A percentile compares a stretch with the other conserved stretches of the same genome.
These are phyloP conservation scores for Chrysopogon serrulatus DNA, from an alignment of 176 grass and related monocot genomes.

Conservation along the genomic window DNA sequence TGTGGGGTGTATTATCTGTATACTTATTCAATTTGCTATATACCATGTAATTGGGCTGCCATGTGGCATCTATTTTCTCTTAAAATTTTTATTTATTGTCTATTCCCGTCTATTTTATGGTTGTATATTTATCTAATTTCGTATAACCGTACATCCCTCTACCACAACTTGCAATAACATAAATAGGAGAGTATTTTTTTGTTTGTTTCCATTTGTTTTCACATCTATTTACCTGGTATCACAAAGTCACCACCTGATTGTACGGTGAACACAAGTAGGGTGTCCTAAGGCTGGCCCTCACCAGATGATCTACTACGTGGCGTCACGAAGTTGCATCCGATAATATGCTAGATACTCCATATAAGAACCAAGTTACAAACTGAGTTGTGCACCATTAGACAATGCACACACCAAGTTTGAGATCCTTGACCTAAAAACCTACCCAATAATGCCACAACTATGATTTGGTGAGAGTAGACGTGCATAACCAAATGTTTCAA, in stretches of 20 bases:
- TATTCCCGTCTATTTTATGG: too few species aligned
- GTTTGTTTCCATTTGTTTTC: not conserved
- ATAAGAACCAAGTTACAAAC: not conserved
- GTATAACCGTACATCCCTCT: too few species aligned
- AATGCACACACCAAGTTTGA: not conserved
- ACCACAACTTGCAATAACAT: too few species aligned
- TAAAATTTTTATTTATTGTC: not conserved
- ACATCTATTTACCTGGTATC: not conserved
- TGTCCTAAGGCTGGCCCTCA: not conserved
- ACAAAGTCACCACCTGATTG: not conserved
- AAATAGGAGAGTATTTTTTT: not conserved
- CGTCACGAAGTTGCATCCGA: not conserved
- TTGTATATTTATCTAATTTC: too few species aligned
- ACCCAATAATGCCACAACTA: not conserved
- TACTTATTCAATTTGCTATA: not conserved
- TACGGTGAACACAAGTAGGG: too few species aligned
- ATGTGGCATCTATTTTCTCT: not conserved
- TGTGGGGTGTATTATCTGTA: not conserved
- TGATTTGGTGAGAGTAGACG: not conserved
- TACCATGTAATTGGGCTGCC: not conserved
- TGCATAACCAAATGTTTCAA: not conserved
- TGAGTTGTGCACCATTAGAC: not conserved
- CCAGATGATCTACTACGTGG: fast-evolving
- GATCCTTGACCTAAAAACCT: not conserved
- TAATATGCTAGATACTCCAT: not conserved